Base-by-base conservation (phyloP, 345 rosid species). In the Cardamine resedifolia region DNA sequence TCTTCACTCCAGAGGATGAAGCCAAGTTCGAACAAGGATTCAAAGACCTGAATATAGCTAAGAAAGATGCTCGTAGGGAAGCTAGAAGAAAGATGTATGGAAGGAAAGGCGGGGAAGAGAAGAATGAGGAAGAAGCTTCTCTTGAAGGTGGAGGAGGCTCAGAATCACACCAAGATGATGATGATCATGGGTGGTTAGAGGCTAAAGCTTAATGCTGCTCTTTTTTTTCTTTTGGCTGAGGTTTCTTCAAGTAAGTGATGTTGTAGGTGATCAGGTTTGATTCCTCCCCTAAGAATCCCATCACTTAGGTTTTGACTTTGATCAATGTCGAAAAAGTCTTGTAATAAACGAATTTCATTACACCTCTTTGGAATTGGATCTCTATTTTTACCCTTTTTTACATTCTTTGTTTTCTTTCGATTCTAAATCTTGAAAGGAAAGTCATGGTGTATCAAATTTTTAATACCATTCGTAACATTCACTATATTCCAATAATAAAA, bases 1-100 rank as follows among this genome's bases (percentile, higher is more conserved):
- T 90, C 84, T 89, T 90, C 67, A 78, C 84, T 19, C 81, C 85
- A 0, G 94, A 88, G 77, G 93, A 85, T 60, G 96, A 91, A 78
- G 84, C 87, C 66, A 85, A 80, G 79, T 83, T 91, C 12, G 96
- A 86, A 56, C 86, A 90, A 76, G 88, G 86, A 4, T 91, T 91
- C 72, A 88, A 88, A 73, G 89, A 90, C 51, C 75, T 88, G 83
- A 91, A 84, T 49, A 66, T 90, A 50, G 85, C 84, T 7, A 83
- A 90, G 78, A 81, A 86, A 70, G 92, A 71, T 5, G 80, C 86
- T 60, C 90, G 90, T 34, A 86, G 77, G 82, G 90, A 87, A 66
- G 80, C 82, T 70, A 84, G 96, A 74, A 82, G 90, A 70, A 81
- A 81, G 67, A 71, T 82, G 70, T 78, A 78, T 33, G 85, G 85